Conservation (phyloP, 176 grass and related monocot species). For the Oryza coarctata region DNA sequence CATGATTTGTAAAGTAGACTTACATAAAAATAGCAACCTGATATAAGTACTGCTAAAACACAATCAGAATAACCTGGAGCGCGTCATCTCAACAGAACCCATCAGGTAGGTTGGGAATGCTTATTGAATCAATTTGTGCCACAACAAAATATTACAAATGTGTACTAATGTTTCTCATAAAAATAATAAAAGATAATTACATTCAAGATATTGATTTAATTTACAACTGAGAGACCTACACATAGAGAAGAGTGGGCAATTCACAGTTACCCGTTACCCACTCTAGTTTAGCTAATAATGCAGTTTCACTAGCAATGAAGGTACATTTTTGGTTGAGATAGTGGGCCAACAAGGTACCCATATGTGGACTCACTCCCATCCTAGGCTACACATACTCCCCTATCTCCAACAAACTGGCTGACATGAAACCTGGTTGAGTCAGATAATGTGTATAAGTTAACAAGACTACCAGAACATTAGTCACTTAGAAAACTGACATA, state of each 20-base stretch:
- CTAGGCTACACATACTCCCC: not conserved
- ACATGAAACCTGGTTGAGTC: conserved; percentile 2
- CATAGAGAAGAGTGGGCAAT: not conserved
- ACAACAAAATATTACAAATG: not conserved
- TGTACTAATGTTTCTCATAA: not conserved
- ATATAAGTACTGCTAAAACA: not conserved
- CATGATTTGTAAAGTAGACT: not conserved
- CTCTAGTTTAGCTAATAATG: not conserved
- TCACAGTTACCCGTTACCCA: not conserved
- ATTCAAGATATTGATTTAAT: not conserved
- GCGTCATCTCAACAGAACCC: conserved; percentile 5
- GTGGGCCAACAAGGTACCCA: not conserved
- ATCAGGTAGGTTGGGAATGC: not conserved
- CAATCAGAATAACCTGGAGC: not conserved
- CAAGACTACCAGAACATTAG: not conserved
- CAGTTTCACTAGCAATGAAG: not conserved
- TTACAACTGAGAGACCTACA: not conserved
- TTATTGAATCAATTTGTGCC: not conserved
- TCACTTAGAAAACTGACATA: not conserved
- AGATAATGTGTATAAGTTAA: not conserved
- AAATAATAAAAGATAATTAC: not conserved
- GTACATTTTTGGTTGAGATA: not conserved
- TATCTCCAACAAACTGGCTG: not conserved
- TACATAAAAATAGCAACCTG: not conserved
- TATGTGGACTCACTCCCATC: not conserved